phyloP scores from a whole-genome alignment of 257 asterid genomes.

The Salvia rosmarinus region DNA sequence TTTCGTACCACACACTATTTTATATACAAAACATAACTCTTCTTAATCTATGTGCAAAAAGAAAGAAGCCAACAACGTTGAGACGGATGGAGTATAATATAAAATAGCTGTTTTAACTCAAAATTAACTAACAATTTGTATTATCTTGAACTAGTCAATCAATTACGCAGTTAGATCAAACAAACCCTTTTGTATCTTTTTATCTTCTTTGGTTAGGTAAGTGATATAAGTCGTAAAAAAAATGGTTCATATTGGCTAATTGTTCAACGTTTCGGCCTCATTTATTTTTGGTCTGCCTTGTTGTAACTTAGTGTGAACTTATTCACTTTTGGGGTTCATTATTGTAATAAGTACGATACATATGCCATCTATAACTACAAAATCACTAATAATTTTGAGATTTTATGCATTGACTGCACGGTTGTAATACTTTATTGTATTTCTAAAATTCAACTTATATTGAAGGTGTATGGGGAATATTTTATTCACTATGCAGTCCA shows the following conservation, averaged over 20 bases:
- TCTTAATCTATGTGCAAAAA: too few relatives aligned
- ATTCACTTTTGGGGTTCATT: conserved; percentile 3
- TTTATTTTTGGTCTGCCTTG: neutral
- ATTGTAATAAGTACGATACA: neutral
- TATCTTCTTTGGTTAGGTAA: neutral
- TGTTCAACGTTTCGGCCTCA: neutral
- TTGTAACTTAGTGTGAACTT: conserved; percentile 8
- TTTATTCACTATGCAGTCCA: neutral
- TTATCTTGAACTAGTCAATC: neutral
- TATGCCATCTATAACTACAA: conserved; percentile 11
- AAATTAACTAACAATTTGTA: neutral
- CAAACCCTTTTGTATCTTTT: neutral
- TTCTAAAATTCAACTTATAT: neutral
- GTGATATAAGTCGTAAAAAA: neutral
- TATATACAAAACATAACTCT: too few relatives aligned
- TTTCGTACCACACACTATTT: too few relatives aligned
- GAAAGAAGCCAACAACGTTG: too few relatives aligned
- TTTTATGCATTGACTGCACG: conserved; percentile 13
- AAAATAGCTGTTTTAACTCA: neutral
- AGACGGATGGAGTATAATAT: too few relatives aligned
- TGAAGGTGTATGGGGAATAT: neutral
- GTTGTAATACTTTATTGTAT: conserved; percentile 1
- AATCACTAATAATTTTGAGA: neutral
- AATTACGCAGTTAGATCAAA: conserved; percentile 2
- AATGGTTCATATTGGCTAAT: neutral